phyloP scores from a whole-genome alignment of 768 basidiomycete genomes.

The Tylopilus vinaceipallidus region DNA sequence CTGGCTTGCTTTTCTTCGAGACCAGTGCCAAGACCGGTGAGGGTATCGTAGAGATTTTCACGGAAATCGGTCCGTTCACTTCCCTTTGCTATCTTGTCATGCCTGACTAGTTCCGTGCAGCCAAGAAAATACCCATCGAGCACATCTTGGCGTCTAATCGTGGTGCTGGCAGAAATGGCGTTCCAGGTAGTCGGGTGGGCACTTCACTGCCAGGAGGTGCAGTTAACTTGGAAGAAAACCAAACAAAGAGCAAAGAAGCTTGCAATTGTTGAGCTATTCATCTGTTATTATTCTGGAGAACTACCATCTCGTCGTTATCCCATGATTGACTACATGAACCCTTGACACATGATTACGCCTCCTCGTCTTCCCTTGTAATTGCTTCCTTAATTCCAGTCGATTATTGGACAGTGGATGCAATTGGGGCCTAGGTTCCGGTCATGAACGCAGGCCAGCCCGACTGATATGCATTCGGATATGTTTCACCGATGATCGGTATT shows the following conservation, averaged over 20 bases:
- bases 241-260: conserved; percentile 65
- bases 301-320: conserved; percentile 18
- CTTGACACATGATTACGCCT: conserved; percentile 25
- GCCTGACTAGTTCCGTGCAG: conserved; percentile 34
- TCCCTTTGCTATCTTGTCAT: neutral
- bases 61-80: conserved; percentile 81
- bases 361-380: conserved; percentile 26
- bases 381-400: conserved; percentile 25
- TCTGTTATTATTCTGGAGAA: conserved; percentile 14
- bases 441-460: neutral
- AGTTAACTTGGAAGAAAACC: conserved; percentile 71
- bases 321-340: conserved; percentile 20
- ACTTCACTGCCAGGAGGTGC: conserved; percentile 48
- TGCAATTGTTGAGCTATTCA: conserved; percentile 68
- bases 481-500: conserved; percentile 12
- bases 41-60: conserved; percentile 94
- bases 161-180: conserved; percentile 59
- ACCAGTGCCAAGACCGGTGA: conserved; percentile 97
- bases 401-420: conserved; percentile 12
- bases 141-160: conserved; percentile 86
- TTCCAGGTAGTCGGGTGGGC: conserved; percentile 50
- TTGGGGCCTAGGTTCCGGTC: neutral
- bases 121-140: conserved; percentile 90
- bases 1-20: conserved; percentile 95
- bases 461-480: neutral